Base-by-base conservation (phyloP, 2,329 filamentous ascomycete genomes). In the Ophiostoma quercus region DNA sequence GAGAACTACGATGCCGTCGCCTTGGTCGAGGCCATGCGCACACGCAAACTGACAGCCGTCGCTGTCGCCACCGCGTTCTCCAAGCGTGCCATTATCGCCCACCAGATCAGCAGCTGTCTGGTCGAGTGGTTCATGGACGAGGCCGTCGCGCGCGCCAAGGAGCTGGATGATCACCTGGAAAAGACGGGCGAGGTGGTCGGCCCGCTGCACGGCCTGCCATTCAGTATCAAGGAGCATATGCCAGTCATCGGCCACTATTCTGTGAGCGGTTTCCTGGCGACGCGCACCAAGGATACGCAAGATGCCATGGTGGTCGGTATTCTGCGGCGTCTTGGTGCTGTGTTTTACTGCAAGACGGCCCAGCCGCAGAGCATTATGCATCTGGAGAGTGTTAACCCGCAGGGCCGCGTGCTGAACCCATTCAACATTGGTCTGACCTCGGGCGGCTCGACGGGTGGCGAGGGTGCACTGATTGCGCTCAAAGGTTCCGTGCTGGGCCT, bases 141-240 rank as follows among this genome's bases (percentile, higher is more conserved):
- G 69, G 77, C 79, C 16, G 71, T 80, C 37, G 70, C 73, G 63
- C 74, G 77, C 1, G 78, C 79, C 1, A 69, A 71, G 39, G 75
- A 74, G 66, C 76, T 80, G 14, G 79, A 80, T 71, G 69, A 73
- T 19, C 76, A 77, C 60, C 72, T 78, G 8, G 71, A 72, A n/a
- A 71, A 71, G 14, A 73, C 78, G 66, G 74, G 74, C 63, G 77
- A 75, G 41, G 74, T 78, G 0, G 62, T 79, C 12, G 79, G 79
- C 0, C 78, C 79, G 19, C 74, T 80, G 1, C 79, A 80, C 69
- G 79, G 79, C 25, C 76, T 88, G 1, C 85, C 85, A 0, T 73
- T 83, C 8, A 82, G 81, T 65, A 72, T 83, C 25, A 84, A 83
- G 67, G 71, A 72, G 41, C 69, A 70, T 25, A 65, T 70, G 32